These are phyloP conservation scores for Salix brachista DNA, from an alignment of 345 rosid genomes.

Conservation along the genomic window DNA sequence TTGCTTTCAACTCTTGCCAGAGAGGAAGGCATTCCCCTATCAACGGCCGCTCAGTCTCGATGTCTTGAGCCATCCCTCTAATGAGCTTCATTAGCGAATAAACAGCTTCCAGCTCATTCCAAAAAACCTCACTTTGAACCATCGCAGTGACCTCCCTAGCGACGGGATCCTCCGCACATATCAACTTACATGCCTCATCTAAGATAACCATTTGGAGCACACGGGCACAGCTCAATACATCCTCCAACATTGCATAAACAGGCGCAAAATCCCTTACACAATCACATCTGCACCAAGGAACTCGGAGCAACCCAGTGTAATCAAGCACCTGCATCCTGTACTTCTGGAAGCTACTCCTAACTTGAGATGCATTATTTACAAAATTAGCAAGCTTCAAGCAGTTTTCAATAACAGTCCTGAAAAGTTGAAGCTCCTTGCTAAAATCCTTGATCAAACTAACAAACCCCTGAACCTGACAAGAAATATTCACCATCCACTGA, in stretches of 20 bases:
- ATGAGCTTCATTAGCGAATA: constrained; percentile 46
- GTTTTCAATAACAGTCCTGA: constrained; percentile 36
- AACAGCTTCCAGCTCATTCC: constrained; percentile 53
- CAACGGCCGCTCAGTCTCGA: constrained; percentile 45
- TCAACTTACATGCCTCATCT: constrained; percentile 40
- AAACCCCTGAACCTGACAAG: constrained; percentile 58
- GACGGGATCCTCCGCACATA: constrained; percentile 37
- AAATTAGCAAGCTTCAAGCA: constrained; percentile 51
- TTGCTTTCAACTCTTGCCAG: constrained; percentile 49
- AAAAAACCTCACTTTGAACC: constrained; percentile 45
- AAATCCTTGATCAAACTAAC: constrained; percentile 47
- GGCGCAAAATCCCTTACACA: constrained; percentile 28
- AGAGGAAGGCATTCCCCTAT: constrained; percentile 56
- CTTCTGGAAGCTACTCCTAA: constrained; percentile 44
- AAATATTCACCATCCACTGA: constrained; percentile 54
- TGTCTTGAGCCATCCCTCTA: constrained; percentile 45
- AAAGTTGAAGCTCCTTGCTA: constrained; percentile 42
- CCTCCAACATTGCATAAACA: constrained; percentile 44
- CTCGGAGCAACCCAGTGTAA: constrained; percentile 36
- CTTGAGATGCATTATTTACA: constrained; percentile 39
- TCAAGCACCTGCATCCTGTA: constrained; percentile 42
- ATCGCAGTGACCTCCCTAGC: constrained; percentile 39
- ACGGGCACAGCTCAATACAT: constrained; percentile 38
- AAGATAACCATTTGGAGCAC: constrained; percentile 41
- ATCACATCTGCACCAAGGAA: constrained; percentile 37